These are phyloP conservation scores for Pseudogymnoascus verrucosus DNA, from an alignment of 2,329 filamentous ascomycete genomes.

Conservation along the genomic window DNA sequence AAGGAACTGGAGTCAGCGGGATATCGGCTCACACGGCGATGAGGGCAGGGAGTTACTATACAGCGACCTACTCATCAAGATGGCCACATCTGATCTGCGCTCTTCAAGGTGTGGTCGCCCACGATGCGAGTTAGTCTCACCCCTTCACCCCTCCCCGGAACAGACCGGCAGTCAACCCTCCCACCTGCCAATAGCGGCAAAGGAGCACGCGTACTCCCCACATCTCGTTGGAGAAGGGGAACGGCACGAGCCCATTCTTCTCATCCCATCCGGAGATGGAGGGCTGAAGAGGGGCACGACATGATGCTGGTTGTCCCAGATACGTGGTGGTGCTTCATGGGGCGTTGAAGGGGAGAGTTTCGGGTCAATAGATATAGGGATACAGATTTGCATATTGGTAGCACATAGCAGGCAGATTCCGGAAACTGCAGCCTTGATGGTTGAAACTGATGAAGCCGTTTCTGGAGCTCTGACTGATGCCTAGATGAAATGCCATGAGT, in stretches of 20 bases:
- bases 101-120: not conserved
- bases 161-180: not conserved
- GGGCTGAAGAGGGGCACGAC: not conserved
- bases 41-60: no score
- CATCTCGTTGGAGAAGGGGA: not conserved
- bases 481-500: not conserved
- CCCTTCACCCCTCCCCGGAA: not conserved
- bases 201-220: not conserved
- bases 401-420: not conserved
- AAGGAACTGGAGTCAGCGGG: not conserved
- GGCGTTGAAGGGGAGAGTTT: not conserved
- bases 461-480: not conserved
- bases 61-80: not conserved
- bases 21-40: not conserved
- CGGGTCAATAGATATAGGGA: not conserved
- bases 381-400: not conserved
- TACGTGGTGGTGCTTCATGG: not conserved
- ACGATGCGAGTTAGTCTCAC: not conserved
- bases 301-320: not conserved
- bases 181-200: not conserved
- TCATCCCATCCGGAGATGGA: not conserved
- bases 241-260: not conserved
- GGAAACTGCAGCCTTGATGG: not conserved
- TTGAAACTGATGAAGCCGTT: not conserved
- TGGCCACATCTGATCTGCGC: not conserved